A percentile compares a stretch with the other conserved stretches of the same genome.
These are phyloP conservation scores for Gentiana macrophylla DNA, from an alignment of 257 asterid genomes.

Conservation along the genomic window DNA sequence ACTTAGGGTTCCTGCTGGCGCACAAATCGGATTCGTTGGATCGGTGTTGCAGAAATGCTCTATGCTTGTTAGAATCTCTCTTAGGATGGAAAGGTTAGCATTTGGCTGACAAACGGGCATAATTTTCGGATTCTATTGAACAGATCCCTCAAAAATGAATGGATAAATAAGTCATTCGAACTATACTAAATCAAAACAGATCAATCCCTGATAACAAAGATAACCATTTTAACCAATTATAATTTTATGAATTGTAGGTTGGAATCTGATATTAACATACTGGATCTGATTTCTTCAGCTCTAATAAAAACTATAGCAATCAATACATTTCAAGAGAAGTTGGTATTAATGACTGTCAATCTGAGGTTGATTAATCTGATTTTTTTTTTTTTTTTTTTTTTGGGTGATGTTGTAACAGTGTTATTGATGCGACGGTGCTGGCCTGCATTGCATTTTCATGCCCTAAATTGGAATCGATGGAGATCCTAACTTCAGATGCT, in stretches of 20 bases:
- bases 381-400: neutral
- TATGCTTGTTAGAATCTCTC: slow-evolving; percentile 55
- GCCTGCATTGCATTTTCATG: slow-evolving; percentile 98
- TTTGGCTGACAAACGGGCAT: slow-evolving; percentile 15
- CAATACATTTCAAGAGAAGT: too few relatives aligned
- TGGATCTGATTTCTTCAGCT: too few relatives aligned
- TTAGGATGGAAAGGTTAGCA: slow-evolving; percentile 76
- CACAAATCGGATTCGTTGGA: slow-evolving; percentile 79
- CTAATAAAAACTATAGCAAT: too few relatives aligned
- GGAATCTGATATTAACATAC: too few relatives aligned
- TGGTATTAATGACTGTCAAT: neutral
- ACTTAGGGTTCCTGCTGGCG: slow-evolving; percentile 64
- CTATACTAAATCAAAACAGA: too few relatives aligned
- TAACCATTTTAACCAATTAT: too few relatives aligned
- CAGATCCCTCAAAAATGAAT: slow-evolving; percentile 11
- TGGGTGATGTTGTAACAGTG: slow-evolving; percentile 48
- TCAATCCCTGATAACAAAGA: too few relatives aligned
- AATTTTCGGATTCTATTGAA: slow-evolving; percentile 19
- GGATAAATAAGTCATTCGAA: neutral
- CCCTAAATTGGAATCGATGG: slow-evolving; percentile 69
- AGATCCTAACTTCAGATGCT: slow-evolving; percentile 50
- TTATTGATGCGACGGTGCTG: slow-evolving; percentile 72
- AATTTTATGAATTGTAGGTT: too few relatives aligned
- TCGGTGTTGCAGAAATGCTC: slow-evolving; percentile 83
- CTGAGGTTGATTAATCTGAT: slow-evolving; percentile 15